These are phyloP conservation scores for Phytophthora megakarya DNA, from an alignment of 352 stramenopile genomes.

Conservation along the genomic window DNA sequence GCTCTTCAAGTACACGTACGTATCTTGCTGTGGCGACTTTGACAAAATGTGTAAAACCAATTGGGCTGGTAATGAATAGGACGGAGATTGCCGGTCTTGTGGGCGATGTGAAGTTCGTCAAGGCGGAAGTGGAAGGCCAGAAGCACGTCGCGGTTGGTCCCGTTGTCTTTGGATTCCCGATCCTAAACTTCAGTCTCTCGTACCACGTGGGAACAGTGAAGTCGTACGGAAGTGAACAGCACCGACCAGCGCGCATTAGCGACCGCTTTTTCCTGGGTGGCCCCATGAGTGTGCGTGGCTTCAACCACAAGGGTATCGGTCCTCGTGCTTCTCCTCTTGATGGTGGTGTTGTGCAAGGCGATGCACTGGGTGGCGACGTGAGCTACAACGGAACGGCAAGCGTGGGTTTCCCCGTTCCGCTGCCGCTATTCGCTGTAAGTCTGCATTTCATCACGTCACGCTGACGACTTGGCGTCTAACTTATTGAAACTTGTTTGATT, in stretches of 20 bases:
- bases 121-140: constrained; percentile 84
- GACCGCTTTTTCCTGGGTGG: constrained; percentile 93
- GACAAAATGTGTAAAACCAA: constrained; percentile 7
- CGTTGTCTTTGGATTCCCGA: constrained; percentile 65
- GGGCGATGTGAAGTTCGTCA: constrained; percentile 90
- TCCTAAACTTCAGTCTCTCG: constrained; percentile 84
- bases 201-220: constrained; percentile 80
- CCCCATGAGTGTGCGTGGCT: constrained; percentile 88
- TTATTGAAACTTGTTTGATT: neutral
- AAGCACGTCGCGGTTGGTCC: constrained; percentile 80
- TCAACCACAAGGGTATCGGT: constrained; percentile 91
- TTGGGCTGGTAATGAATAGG: constrained; percentile 33
- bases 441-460: neutral
- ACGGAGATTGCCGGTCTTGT: constrained; percentile 87
- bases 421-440: constrained; percentile 83
- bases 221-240: constrained; percentile 74
- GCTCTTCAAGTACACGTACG: constrained; percentile 88
- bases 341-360: constrained; percentile 79
- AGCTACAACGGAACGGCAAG: constrained; percentile 87
- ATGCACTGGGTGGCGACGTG: constrained; percentile 89
- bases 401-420: constrained; percentile 86
- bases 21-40: constrained; percentile 4
- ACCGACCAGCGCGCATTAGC: constrained; percentile 86
- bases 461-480: constrained; percentile 8
- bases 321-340: constrained; percentile 86